Conservation (phyloP, 306 rosid species). For the Castanea sativa region DNA sequence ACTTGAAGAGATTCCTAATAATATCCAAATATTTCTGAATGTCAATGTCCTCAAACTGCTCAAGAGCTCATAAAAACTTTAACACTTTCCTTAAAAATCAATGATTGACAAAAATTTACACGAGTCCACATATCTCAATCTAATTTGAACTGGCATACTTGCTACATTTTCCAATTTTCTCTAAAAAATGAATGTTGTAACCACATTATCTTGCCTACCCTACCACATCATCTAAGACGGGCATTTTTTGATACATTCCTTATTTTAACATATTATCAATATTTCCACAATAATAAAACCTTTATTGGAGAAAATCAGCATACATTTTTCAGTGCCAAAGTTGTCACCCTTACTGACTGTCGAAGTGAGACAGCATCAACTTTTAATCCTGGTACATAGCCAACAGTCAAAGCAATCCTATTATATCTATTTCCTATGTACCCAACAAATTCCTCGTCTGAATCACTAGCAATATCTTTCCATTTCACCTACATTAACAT, state of each 20-base stretch:
- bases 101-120: too few species aligned
- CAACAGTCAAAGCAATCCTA: conserved; percentile 52
- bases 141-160: conserved; percentile 8
- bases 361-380: conserved; percentile 59
- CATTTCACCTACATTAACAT: conserved; percentile 35
- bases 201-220: too few species aligned
- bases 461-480: conserved; percentile 22
- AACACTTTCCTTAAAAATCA: too few species aligned
- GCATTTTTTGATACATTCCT: too few species aligned
- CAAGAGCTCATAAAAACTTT: too few species aligned
- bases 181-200: conserved; percentile 15
- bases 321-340: background rate
- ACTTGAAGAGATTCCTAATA: too few species aligned
- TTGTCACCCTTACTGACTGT: conserved; percentile 33
- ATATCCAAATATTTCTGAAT: too few species aligned
- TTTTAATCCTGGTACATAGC: conserved; percentile 31
- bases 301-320: background rate
- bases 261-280: background rate
- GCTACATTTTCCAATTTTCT: conserved; percentile 55
- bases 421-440: conserved; percentile 17
- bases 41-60: too few species aligned
- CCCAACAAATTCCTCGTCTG: conserved; percentile 14
- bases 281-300: background rate
- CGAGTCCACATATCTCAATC: too few species aligned
- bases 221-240: too few species aligned